Percentiles rank a stretch among this genome's conserved stretches.
These are phyloP conservation scores for Boletus fagicola DNA, from an alignment of 768 basidiomycete species.

Conservation along the genomic window DNA sequence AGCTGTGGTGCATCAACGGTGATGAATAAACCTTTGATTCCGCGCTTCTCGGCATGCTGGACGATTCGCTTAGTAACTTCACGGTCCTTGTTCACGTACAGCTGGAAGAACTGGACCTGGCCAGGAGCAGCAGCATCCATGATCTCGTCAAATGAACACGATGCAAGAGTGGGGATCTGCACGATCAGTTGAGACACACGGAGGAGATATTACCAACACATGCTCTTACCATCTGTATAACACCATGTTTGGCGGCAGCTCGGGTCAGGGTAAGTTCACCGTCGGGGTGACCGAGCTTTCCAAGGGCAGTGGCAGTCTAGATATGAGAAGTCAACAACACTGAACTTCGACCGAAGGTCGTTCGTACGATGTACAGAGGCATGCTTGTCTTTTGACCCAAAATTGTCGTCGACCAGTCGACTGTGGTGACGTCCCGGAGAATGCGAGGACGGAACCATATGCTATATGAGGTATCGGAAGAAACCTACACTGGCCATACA, in stretches of 20 bases:
- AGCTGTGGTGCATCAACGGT: constrained; percentile 98
- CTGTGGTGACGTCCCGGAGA: constrained; percentile 76
- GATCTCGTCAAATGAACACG: constrained; percentile 94
- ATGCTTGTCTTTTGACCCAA: constrained; percentile 72
- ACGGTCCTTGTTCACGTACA: constrained; percentile 90
- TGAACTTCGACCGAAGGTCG: background rate
- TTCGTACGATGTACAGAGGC: constrained; percentile 75
- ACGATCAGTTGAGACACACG: background rate
- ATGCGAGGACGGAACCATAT: constrained; percentile 92
- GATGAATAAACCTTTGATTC: constrained; percentile 92
- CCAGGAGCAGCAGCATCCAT: constrained; percentile 78
- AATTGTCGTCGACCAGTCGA: constrained; percentile 85
- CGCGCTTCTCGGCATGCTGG: constrained; percentile 85
- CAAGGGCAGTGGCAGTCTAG: constrained; percentile 80
- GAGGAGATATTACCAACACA: background rate
- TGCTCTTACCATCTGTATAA: constrained; percentile 66
- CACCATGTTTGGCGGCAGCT: constrained; percentile 76
- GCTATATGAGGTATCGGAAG: constrained; percentile 32
- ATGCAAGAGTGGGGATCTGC: constrained; percentile 93
- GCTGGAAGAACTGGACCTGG: constrained; percentile 84
- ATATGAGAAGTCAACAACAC: constrained; percentile 6
- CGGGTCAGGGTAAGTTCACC: constrained; percentile 90
- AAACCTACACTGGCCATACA: background rate
- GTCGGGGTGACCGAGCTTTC: constrained; percentile 94
- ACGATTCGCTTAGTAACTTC: constrained; percentile 82